Conservation (phyloP, 441 rosid species). For the Euphorbia schlechtendalii region DNA sequence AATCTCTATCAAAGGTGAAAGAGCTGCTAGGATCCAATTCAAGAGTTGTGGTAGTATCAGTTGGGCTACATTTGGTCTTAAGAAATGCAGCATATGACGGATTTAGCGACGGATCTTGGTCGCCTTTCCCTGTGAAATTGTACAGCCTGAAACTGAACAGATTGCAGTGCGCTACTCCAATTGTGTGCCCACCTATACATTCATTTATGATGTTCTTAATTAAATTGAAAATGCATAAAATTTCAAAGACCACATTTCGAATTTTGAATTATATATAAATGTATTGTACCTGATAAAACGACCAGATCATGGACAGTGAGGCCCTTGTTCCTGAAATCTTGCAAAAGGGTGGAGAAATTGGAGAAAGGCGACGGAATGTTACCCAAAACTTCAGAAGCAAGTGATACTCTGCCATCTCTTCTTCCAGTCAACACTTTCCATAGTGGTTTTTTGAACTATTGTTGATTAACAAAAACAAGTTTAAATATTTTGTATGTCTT, state of each 20-base stretch:
- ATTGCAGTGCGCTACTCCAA: constrained; percentile 46
- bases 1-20: constrained; percentile 34
- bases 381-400: constrained; percentile 24
- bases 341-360: constrained; percentile 6
- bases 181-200: constrained; percentile 49
- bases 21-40: constrained; percentile 50
- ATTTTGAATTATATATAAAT: background rate
- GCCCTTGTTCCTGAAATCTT: constrained; percentile 5
- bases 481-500: background rate
- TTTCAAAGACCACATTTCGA: too few species aligned
- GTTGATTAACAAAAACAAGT: too few species aligned
- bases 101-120: constrained; percentile 46
- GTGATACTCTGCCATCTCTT: constrained; percentile 59
- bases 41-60: constrained; percentile 21
- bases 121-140: constrained; percentile 60
- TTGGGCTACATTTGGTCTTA: constrained; percentile 34
- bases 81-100: constrained; percentile 28
- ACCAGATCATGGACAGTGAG: constrained; percentile 16
- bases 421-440: constrained; percentile 44
- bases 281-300: constrained; percentile 12
- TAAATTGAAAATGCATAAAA: too few species aligned
- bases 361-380: constrained; percentile 15
- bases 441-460: constrained; percentile 38
- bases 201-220: too few species aligned
- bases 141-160: constrained; percentile 40